Base-by-base conservation (phyloP, 805 yeast species). In the Torulaspora franciscae region DNA sequence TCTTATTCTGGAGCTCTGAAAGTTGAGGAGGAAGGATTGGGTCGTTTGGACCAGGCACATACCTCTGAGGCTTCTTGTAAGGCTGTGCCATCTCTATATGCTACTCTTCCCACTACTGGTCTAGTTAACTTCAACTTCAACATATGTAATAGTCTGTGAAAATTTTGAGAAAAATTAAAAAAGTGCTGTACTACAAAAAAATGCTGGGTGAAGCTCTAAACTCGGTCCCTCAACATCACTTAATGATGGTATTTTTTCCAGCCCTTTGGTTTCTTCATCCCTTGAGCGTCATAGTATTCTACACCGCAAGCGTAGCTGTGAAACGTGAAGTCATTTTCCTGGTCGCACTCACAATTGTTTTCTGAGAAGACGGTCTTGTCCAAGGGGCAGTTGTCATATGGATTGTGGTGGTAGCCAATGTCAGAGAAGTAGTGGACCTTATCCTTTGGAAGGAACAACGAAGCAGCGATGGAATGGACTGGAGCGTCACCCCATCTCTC, bases 401-500 rank as follows among this genome's bases (percentile, higher is more conserved):
- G 95, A 45, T 75, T 80, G 62, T 86, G 95, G 64, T 62, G 76
- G 67, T 87, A 86, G 35, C 95, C 95, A 49, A 86, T 75, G 61
- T 85, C 93, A 43, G 79, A 80, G 62, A 88, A 83, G 73, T 83
- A 80, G 58, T 84, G 88, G 34, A 87, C 66, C 58, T 79, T 72
- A 42, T 75, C 77, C 57, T 73, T 77, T 35, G 81, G 77, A 57
- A 85, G 61, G 68, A 87, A 81, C 48, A 87, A 67, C 7, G 90
- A 71, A 17, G 81, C 91, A 15, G 89, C 95, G 52, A 86, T 80
- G 6, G 90, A 81, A 62, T 85, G 90, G 39, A 86, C 81, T 15
- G 95, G 95, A 17, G 95, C 95, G 66, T 87, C 95, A 48, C 95
- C 95, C 91, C 95, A 88, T 60, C 93, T 74, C 66, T 84, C 88